Conservation (phyloP, 805 yeast species). For the Teunomyces stri region DNA sequence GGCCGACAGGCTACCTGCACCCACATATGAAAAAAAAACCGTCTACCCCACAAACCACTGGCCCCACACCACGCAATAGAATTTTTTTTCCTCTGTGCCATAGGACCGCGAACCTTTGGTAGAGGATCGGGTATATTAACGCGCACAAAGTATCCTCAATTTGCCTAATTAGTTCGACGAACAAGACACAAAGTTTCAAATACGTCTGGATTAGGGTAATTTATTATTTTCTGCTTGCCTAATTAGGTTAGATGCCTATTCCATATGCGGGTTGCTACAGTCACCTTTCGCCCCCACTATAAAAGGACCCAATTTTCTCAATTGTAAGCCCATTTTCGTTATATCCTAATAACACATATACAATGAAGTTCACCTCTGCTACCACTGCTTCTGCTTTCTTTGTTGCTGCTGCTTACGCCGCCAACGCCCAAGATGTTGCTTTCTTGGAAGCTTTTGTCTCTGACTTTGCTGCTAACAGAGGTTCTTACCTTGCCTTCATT, state of each 20-base stretch:
- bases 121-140: background rate
- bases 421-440: slow-evolving; percentile 16
- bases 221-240: slow-evolving; percentile 1
- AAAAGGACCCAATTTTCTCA: slow-evolving; percentile 1
- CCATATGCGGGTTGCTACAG: background rate
- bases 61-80: slow-evolving; percentile 1
- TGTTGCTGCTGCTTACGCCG: slow-evolving; percentile 17
- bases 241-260: background rate
- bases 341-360: background rate
- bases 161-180: background rate
- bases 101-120: background rate
- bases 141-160: background rate
- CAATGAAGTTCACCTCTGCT: slow-evolving; percentile 19
- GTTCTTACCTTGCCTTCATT: slow-evolving; percentile 31
- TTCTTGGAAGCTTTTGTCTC: slow-evolving; percentile 36
- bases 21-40: background rate
- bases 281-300: background rate
- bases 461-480: slow-evolving; percentile 31
- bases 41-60: slow-evolving; percentile 1
- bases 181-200: background rate
- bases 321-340: background rate
- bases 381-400: slow-evolving; percentile 14
- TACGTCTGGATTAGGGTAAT: background rate
- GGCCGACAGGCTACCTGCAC: background rate
- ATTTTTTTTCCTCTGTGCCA: background rate